These are phyloP conservation scores for Symbiodinium natans DNA, from an alignment of 73 alveolate species.

Conservation along the genomic window DNA sequence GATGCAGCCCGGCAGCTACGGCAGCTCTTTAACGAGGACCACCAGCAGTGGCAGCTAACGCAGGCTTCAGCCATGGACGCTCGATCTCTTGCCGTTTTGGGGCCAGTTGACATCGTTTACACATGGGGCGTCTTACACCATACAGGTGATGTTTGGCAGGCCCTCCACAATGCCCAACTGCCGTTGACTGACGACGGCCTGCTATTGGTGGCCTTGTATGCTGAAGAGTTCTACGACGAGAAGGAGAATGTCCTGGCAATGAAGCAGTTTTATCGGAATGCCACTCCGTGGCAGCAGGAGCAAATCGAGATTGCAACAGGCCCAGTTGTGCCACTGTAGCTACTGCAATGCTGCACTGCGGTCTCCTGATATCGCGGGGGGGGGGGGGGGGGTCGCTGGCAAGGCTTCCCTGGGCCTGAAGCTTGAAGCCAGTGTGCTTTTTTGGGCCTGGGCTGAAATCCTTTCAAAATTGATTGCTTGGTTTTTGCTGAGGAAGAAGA, in stretches of 20 bases:
- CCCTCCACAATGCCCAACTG: constrained; percentile 42
- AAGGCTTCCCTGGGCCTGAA: too few species aligned
- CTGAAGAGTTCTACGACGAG: constrained; percentile 65
- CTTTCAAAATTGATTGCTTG: too few species aligned
- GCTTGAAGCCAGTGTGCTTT: too few species aligned
- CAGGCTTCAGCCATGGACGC: neutral
- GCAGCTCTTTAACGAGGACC: neutral
- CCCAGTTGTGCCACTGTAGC: too few species aligned
- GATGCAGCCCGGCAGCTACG: neutral
- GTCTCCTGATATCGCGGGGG: too few species aligned
- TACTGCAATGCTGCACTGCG: too few species aligned
- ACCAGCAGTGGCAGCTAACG: neutral
- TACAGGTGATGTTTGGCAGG: constrained; percentile 51
- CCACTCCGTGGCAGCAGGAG: neutral
- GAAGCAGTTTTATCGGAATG: constrained; percentile 29
- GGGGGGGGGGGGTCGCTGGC: too few species aligned
- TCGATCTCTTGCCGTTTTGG: neutral
- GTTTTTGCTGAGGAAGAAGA: neutral
- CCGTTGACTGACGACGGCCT: constrained; percentile 33
- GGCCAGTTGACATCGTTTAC: constrained; percentile 1
- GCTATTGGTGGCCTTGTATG: constrained; percentile 31
- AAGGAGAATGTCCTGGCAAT: neutral
- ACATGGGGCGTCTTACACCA: constrained; percentile 62
- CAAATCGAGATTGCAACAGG: constrained; percentile 20
- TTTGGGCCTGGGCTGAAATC: too few species aligned